Evolutionary conservation across 495 filamentous ascomycete species (phyloP), one percentile per base, ranked within the genome.

Genomic region (Clavariopsis aquatica): DNA sequence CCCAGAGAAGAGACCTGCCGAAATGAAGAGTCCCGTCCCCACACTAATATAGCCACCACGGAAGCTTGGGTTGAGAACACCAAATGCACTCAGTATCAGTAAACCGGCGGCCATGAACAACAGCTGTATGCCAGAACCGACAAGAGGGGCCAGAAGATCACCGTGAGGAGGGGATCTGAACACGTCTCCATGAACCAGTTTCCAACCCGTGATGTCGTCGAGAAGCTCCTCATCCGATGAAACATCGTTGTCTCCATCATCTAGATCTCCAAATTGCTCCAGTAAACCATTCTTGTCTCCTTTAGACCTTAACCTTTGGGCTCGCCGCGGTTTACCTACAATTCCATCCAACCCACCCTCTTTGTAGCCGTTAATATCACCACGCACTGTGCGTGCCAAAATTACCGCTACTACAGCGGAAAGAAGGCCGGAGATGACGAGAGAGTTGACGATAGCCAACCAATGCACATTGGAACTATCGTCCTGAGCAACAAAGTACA

Each of bases 191-290:
- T 97, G 93, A n/a, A 96, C 81, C 22, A 96, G 80, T 72, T 96
- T 97, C 93, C 93, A 97, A 41, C 93, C 93, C 20, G 90, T 91
- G 34, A 89, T 82, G 66, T 97, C 93, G 67, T 97, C 93, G 2
- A 91, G 73, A 5, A 79, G 74, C 65, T 96, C 92, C 1, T 92
- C 93, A 58, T 93, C 91, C 15, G 85, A 88, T 1, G 82, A 83
- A 8, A 81, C 69, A 46, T 92, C 89, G 2, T 77, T 84, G 61
- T 85, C 85, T 17, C 78, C 78, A 29, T 78, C 78, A 29, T 85
- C 82, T n/a, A 80, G 79, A 60, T 85, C 87, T 12, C 79, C 80
- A 19, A 76, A 70, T 64, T 90, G 86, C 20, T 91, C 88, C 45
- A 93, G 76, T 6, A 93, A 78, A 8, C 80, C 77, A 3, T 73